Percentiles rank a stretch among this genome's conserved stretches.
Evolutionary conservation across 306 rosid genomes (phyloP).

Genomic region (Glycine latifolia): DNA sequence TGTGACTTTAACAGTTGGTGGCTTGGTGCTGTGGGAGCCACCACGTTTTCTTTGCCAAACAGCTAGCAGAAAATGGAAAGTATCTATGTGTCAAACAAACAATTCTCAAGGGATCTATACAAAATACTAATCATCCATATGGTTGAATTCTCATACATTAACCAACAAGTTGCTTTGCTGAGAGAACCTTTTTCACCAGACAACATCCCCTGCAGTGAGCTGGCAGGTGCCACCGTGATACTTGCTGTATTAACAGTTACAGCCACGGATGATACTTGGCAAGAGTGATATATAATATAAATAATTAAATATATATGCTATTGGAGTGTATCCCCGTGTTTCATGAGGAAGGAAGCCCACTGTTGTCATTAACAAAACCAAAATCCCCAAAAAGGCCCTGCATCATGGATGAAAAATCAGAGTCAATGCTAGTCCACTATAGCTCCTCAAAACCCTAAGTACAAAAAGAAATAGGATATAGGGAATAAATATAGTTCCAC

Average conservation of each 20-base stretch:
- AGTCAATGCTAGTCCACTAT: slow-evolving; percentile 19
- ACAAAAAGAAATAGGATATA: slow-evolving; percentile 10
- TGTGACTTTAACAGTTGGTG: slow-evolving; percentile 35
- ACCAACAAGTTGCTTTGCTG: slow-evolving; percentile 49
- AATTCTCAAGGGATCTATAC: slow-evolving; percentile 47
- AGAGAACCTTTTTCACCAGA: slow-evolving; percentile 46
- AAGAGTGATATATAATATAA: slow-evolving; percentile 10
- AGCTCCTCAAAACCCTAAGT: slow-evolving; percentile 26
- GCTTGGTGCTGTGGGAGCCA: slow-evolving; percentile 50
- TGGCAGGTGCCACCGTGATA: slow-evolving; percentile 50
- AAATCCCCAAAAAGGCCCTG: slow-evolving; percentile 83
- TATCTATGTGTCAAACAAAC: slow-evolving; percentile 50
- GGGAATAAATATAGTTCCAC: slow-evolving; percentile 33
- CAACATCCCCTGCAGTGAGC: slow-evolving; percentile 39
- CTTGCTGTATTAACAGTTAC: slow-evolving; percentile 46
- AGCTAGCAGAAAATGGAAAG: slow-evolving; percentile 55
- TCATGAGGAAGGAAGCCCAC: slow-evolving; percentile 56
- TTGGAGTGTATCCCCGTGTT: slow-evolving; percentile 42
- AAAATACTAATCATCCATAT: slow-evolving; percentile 34
- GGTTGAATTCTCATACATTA: slow-evolving; percentile 44
- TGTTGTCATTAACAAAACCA: slow-evolving; percentile 65
- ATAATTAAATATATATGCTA: neutral
- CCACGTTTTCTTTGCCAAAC: slow-evolving; percentile 65
- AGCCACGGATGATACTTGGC: slow-evolving; percentile 48
- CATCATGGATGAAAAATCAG: slow-evolving; percentile 40